Evolutionary conservation across 352 stramenopile genomes (phyloP).

Genomic region (Pythium diclinum): DNA sequence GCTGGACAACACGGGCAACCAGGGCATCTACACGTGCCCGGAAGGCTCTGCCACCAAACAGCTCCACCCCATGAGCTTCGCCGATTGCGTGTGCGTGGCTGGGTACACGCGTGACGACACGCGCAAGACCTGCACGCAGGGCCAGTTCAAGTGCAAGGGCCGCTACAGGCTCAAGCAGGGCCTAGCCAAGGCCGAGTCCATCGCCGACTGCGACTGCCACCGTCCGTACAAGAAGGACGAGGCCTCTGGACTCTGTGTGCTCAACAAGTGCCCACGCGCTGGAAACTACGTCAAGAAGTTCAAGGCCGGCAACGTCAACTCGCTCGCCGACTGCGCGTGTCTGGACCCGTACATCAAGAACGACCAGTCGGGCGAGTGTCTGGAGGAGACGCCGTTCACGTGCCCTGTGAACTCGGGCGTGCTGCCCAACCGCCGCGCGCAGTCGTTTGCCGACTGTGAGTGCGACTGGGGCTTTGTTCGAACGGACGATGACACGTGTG

Average conservation of each 20-base stretch:
- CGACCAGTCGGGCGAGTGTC: constrained; percentile 67
- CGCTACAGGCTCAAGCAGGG: constrained; percentile 52
- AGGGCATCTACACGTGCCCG: constrained; percentile 37
- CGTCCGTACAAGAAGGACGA: constrained; percentile 71
- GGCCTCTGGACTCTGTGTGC: constrained; percentile 43
- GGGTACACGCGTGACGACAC: constrained; percentile 39
- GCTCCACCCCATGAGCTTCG: constrained; percentile 39
- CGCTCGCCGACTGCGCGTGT: constrained; percentile 75
- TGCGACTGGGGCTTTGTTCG: constrained; percentile 76
- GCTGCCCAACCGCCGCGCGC: constrained; percentile 27
- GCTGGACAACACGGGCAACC: constrained; percentile 12
- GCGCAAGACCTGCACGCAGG: constrained; percentile 31
- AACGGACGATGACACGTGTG: constrained; percentile 38
- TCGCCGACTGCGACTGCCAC: constrained; percentile 71
- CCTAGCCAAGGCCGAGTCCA: constrained; percentile 31
- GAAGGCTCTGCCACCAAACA: constrained; percentile 29
- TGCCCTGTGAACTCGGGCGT: constrained; percentile 34
- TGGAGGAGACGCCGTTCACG: constrained; percentile 21
- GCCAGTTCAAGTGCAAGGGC: constrained; percentile 50
- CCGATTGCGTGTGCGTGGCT: constrained; percentile 36
- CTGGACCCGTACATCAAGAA: constrained; percentile 63
- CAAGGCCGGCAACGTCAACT: constrained; percentile 31
- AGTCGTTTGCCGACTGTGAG: constrained; percentile 67
- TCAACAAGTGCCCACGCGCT: constrained; percentile 60
- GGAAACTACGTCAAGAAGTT: constrained; percentile 75